phyloP scores from a whole-genome alignment of 768 basidiomycete genomes.

The Psilocybe tampanensis region DNA sequence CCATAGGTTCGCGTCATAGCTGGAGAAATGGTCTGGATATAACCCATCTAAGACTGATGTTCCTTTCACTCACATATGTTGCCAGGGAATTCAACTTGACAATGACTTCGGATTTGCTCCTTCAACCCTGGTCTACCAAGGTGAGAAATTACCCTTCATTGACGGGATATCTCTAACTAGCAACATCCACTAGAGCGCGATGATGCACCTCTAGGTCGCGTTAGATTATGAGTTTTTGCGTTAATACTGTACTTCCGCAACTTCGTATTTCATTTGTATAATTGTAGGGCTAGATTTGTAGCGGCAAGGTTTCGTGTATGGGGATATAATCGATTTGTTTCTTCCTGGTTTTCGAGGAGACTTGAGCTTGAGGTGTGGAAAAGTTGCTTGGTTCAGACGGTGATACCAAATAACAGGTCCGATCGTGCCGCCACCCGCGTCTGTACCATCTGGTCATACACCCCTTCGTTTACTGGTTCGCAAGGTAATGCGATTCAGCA shows the following conservation, averaged over 20 bases:
- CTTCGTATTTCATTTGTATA: background rate
- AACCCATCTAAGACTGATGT: background rate
- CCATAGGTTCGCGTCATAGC: slow-evolving; percentile 78
- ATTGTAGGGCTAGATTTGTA: background rate
- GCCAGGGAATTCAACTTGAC: slow-evolving; percentile 64
- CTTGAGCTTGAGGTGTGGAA: too few species aligned
- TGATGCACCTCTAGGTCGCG: slow-evolving; percentile 57
- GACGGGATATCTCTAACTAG: background rate
- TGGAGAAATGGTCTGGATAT: slow-evolving; percentile 68
- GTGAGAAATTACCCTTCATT: slow-evolving; percentile 30
- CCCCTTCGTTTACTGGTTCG: slow-evolving; percentile 2
- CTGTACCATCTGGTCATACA: slow-evolving; percentile 15
- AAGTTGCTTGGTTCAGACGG: slow-evolving; percentile 14
- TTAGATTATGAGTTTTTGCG: slow-evolving; percentile 51
- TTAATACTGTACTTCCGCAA: background rate
- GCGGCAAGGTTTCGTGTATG: background rate
- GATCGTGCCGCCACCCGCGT: slow-evolving; percentile 9
- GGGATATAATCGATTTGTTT: background rate
- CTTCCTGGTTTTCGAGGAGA: too few species aligned
- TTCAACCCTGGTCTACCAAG: slow-evolving; percentile 78
- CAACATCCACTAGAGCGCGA: slow-evolving; percentile 42
- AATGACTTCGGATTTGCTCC: slow-evolving; percentile 88
- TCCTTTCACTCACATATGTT: slow-evolving; percentile 9
- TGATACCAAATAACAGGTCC: slow-evolving; percentile 23
- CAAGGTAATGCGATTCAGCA: slow-evolving; percentile 20